Evolutionary conservation across 805 yeast genomes (phyloP).

Genomic region (Ogataea paraovalis): DNA sequence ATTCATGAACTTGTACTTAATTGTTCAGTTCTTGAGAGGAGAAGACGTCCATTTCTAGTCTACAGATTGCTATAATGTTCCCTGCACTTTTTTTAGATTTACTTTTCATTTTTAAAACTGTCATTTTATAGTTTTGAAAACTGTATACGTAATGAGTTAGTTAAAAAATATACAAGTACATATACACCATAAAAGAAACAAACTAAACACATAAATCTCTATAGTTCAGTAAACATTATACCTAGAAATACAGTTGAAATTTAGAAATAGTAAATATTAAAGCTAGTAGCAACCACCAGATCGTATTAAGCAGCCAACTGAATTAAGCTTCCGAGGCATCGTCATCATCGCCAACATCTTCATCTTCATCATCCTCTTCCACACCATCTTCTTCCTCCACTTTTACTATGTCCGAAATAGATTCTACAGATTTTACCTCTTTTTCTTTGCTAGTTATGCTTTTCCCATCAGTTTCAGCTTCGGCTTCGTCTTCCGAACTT

Average conservation of each 20-base stretch:
- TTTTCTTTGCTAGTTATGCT: no score
- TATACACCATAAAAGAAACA: not conserved
- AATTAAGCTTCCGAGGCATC: not conserved
- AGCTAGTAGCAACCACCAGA: not conserved
- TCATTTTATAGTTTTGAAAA: not conserved
- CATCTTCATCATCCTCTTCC: not conserved
- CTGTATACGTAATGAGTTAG: not conserved
- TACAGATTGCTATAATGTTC: no score
- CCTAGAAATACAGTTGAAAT: not conserved
- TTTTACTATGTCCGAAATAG: no score
- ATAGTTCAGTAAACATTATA: not conserved
- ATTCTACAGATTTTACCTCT: no score
- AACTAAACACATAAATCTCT: no score
- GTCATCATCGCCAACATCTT: not conserved
- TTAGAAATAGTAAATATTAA: not conserved
- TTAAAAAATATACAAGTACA: not conserved
- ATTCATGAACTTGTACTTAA: conserved; percentile 60
- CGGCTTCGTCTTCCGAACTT: not conserved
- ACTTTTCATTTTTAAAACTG: not conserved
- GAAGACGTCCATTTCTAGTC: conserved; percentile 32
- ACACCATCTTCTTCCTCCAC: not conserved
- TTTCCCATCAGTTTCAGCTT: not conserved
- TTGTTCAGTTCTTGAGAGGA: conserved; percentile 30
- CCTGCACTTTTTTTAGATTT: not conserved
- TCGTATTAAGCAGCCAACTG: not conserved